phyloP scores from a whole-genome alignment of 352 stramenopile genomes.

The Pythium pyrilobum region DNA sequence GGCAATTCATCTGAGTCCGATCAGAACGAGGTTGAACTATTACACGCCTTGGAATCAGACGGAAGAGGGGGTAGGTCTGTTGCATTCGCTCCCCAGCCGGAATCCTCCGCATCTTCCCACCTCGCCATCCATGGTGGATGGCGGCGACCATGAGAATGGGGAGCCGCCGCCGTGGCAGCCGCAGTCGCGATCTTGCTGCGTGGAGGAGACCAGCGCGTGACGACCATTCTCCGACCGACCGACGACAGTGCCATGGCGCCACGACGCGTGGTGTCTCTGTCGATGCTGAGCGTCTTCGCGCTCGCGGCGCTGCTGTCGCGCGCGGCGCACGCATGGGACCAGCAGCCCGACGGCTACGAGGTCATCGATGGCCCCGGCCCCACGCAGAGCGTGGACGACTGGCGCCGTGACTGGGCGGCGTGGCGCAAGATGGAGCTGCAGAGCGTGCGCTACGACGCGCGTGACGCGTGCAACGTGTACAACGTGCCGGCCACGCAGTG shows the following conservation, averaged over 20 bases:
- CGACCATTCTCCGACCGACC: no score
- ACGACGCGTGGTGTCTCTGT: background rate
- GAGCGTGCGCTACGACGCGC: constrained; percentile 55
- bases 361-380: constrained; percentile 57
- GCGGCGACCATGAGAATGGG: no score
- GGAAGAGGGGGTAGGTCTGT: no score
- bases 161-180: no score
- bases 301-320: constrained; percentile 3
- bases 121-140: no score
- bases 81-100: no score
- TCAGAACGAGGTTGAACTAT: background rate
- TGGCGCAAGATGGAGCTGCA: constrained; percentile 75
- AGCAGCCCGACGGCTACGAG: constrained; percentile 75
- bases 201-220: background rate
- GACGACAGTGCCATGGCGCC: background rate
- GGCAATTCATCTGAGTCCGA: background rate
- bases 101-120: no score
- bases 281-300: constrained; percentile 5
- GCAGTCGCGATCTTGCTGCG: constrained; percentile 1
- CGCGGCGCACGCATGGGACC: constrained; percentile 44
- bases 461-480: constrained; percentile 62
- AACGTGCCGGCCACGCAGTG: constrained; percentile 54
- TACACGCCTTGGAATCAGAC: background rate
- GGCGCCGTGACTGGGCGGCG: constrained; percentile 45
- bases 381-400: constrained; percentile 31